Conservation (phyloP, 1,284 basidiomycete genomes). For the Boletus holoroseus region DNA sequence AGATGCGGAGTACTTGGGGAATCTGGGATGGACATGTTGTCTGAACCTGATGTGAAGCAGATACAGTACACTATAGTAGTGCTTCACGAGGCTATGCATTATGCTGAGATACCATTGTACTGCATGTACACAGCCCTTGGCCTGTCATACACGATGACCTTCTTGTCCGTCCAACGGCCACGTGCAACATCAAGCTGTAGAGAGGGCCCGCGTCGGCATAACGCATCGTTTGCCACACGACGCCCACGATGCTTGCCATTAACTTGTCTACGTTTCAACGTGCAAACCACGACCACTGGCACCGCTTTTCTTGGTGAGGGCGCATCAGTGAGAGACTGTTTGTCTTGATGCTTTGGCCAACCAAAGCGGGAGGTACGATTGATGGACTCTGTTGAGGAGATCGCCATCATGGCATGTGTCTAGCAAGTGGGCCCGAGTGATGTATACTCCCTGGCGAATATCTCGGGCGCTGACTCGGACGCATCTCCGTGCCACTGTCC, state of each 20-base stretch:
- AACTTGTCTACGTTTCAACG: conserved; percentile 1
- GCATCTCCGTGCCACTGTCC: not conserved
- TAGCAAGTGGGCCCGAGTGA: not conserved
- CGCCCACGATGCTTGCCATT: conserved; percentile 9
- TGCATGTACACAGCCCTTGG: no score
- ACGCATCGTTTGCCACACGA: not conserved
- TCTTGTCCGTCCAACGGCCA: not conserved
- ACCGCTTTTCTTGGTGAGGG: not conserved
- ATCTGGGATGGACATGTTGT: no score
- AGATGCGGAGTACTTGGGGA: no score
- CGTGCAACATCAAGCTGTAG: not conserved
- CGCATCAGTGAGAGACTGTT: not conserved
- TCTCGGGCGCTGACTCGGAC: not conserved
- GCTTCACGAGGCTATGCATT: no score
- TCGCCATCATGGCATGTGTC: not conserved
- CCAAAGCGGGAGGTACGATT: not conserved
- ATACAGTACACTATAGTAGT: no score
- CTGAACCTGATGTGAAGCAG: no score
- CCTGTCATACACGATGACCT: no score
- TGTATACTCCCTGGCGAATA: not conserved
- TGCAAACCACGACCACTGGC: conserved; percentile 2
- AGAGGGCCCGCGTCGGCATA: not conserved
- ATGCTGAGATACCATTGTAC: no score
- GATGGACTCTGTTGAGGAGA: no score
- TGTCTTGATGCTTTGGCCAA: not conserved